These are phyloP conservation scores for Tremellales sp. DNA, from an alignment of 1,284 basidiomycete genomes.

Conservation along the genomic window DNA sequence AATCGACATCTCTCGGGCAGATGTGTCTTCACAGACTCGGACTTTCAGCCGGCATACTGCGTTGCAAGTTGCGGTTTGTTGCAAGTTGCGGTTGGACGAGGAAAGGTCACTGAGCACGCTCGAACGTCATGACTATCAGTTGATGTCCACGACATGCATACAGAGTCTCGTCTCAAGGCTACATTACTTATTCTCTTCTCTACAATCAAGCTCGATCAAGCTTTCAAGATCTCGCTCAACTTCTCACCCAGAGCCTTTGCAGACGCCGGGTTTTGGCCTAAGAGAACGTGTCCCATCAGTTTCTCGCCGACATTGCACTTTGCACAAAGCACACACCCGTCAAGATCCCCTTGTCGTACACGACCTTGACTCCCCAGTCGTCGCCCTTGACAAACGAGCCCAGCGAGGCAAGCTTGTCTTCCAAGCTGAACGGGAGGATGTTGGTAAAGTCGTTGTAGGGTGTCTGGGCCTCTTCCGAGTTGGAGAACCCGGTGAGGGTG, in stretches of 20 bases:
- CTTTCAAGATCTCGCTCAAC: constrained; percentile 34
- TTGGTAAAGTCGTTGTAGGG: constrained; percentile 34
- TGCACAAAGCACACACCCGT: constrained; percentile 23
- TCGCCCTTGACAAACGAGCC: constrained; percentile 64
- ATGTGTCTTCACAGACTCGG: too few relatives aligned
- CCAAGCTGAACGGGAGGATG: constrained; percentile 64
- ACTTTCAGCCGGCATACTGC: too few relatives aligned
- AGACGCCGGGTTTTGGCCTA: constrained; percentile 69
- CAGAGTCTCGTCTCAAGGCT: too few relatives aligned
- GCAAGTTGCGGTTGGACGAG: too few relatives aligned
- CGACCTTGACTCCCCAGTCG: constrained; percentile 56
- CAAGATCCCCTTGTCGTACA: constrained; percentile 52
- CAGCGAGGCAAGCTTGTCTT: constrained; percentile 59
- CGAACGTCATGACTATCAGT: too few relatives aligned
- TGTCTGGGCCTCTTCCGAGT: constrained; percentile 60
- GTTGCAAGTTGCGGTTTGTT: too few relatives aligned
- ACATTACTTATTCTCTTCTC: too few relatives aligned
- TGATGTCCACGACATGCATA: too few relatives aligned
- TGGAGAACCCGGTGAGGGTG: constrained; percentile 64
- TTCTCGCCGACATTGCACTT: neutral
- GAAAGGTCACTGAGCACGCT: too few relatives aligned
- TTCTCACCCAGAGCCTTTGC: constrained; percentile 48
- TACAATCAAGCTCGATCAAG: too few relatives aligned
- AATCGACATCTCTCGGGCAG: too few relatives aligned
- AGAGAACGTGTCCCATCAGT: neutral